These are phyloP conservation scores for Haplosporangium sp. DNA, from an alignment of 371 early-diverging fungal species.

Conservation along the genomic window DNA sequence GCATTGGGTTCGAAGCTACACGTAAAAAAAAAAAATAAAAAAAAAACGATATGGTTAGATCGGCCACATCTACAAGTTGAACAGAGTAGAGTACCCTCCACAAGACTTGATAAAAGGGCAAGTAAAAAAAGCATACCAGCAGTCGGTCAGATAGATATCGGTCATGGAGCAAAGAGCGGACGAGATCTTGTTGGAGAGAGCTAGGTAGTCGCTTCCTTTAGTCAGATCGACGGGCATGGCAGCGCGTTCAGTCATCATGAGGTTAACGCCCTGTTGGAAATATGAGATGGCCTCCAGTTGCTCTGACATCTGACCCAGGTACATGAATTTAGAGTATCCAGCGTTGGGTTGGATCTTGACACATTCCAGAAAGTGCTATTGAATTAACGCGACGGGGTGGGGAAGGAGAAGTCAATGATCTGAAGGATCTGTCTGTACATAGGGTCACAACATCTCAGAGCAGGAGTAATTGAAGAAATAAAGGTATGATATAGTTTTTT, in stretches of 20 bases:
- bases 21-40: neutral
- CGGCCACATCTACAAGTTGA: too few species aligned
- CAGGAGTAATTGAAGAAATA: too few species aligned
- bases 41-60: too few species aligned
- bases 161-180: slow-evolving; percentile 92
- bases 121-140: too few species aligned
- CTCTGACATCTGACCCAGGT: slow-evolving; percentile 86
- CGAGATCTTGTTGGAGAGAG: slow-evolving; percentile 75
- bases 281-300: slow-evolving; percentile 82
- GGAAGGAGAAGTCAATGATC: neutral
- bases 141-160: slow-evolving; percentile 96
- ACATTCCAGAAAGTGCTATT: slow-evolving; percentile 75
- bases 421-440: neutral
- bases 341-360: slow-evolving; percentile 74
- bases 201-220: slow-evolving; percentile 59
- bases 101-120: too few species aligned
- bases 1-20: slow-evolving; percentile 90
- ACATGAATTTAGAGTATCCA: slow-evolving; percentile 87
- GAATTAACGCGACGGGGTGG: neutral
- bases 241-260: slow-evolving; percentile 67
- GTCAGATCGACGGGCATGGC: slow-evolving; percentile 46
- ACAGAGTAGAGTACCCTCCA: too few species aligned
- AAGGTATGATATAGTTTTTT: too few species aligned
- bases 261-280: slow-evolving; percentile 85
- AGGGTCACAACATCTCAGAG: too few species aligned